Base-by-base conservation (phyloP, 2,329 filamentous ascomycete genomes). In the Cladosporium austrohemisphaericum region DNA sequence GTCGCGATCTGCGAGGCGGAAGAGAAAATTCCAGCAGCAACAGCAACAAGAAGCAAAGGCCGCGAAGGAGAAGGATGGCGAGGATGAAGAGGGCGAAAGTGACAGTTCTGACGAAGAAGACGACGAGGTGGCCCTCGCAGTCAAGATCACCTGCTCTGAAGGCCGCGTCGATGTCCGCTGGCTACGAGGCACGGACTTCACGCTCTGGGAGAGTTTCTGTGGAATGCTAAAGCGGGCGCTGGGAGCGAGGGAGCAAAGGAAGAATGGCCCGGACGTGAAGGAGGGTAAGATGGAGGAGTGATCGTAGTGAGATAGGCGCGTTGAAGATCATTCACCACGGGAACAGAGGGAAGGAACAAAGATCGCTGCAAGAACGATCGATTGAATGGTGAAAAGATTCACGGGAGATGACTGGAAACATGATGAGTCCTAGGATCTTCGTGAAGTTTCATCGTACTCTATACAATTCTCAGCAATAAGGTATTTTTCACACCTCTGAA, bases 131-230 rank as follows among this genome's bases (percentile, higher is more conserved):
- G 65, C 64, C 4, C 51, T 77, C 16, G 71, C 65, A 0, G 71
- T 76, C 38, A 66, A 67, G 46, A 65, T 76, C 32, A 56, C 41
- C 2, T 66, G 66, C 32, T 55, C 60, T 20, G 61, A 69, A 33
- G 62, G 65, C 29, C 62, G 67, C 13, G 65, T 73, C 3, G 65
- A 71, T 14, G 71, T 83, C 0, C 75, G 86, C 25, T 94, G 88
- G 91, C 62, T 88, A 1, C 83, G 88, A 59, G 92, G 93, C 0
- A 73, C 76, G 5, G 86, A 95, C 56, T 73, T 78, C 14, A 76
- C 83, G 1, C 63, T 93, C 0, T 95, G 92, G 67, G 87, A 94
- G 69, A 96, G 91, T 64, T 89, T 98, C 55, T 85, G 83, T 52
- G 90, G 88, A 0, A 89, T 91, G 72, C 55, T 94, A 36, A 86